phyloP scores from a whole-genome alignment of 768 basidiomycete species.

The Pleurotus djamor region DNA sequence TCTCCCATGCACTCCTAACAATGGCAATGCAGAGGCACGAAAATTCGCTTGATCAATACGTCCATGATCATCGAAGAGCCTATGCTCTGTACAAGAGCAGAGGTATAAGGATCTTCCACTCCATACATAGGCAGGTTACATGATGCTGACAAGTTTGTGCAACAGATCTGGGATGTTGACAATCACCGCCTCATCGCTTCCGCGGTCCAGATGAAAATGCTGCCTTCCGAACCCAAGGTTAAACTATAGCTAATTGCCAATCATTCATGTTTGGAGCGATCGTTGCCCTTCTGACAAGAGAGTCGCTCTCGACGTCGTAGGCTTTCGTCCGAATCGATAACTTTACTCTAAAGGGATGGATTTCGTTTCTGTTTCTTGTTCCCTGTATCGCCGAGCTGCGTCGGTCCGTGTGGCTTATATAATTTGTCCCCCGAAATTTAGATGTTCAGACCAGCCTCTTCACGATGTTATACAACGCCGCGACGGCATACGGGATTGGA shows the following conservation, averaged over 20 bases:
- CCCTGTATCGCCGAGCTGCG: too few relatives aligned
- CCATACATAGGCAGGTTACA: neutral
- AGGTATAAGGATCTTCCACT: neutral
- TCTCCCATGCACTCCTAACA: neutral
- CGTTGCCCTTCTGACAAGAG: too few relatives aligned
- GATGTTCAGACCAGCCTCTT: too few relatives aligned
- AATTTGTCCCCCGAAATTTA: too few relatives aligned
- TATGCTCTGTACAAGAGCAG: conserved; percentile 6
- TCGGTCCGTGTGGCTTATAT: too few relatives aligned
- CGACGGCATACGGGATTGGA: too few relatives aligned
- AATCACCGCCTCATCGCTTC: neutral
- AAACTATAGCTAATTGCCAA: neutral
- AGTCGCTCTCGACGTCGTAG: too few relatives aligned
- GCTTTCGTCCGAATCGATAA: too few relatives aligned
- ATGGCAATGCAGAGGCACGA: neutral
- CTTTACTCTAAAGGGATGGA: too few relatives aligned
- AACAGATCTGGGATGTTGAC: conserved; percentile 3
- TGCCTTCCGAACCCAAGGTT: conserved; percentile 1
- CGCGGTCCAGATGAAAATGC: conserved; percentile 6
- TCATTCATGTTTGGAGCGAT: too few relatives aligned
- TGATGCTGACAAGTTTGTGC: neutral
- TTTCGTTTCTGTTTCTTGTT: too few relatives aligned
- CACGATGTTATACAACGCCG: too few relatives aligned
- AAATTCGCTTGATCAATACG: neutral
- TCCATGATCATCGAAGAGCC: conserved; percentile 4